Base-by-base conservation (phyloP, 208 protist genomes). In the Crithidia expoeki region DNA sequence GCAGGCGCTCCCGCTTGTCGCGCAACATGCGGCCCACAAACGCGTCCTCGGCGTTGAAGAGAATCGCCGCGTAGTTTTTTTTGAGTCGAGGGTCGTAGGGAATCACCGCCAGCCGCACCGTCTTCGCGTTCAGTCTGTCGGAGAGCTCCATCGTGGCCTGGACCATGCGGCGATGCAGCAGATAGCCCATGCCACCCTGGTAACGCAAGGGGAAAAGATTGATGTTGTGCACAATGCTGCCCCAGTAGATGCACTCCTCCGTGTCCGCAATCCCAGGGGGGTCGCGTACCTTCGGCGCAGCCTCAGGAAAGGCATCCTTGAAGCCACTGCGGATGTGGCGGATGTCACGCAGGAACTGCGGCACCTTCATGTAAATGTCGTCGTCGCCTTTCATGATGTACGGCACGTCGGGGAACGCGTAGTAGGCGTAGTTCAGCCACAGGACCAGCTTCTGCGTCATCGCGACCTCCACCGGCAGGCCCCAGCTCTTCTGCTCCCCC, bases 301-400 rank as follows among this genome's bases (percentile, higher is more conserved):
- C 32, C 32, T 19, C 11, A 6, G 46, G 10, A 53, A 28, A 25
- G 38, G 4, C 38, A 6, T 27, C 57, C 12, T 38, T 10, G 38
- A 23, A 52, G 6, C 58, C 58, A 2, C 9, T 19, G 12, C 42
- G 58, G 12, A 64, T 34, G 42, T 40, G 34, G 33, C 62, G 75
- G 30, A 85, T 42, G 55, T 84, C 83, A 30, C 68, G 50, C 52
- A 88, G 64, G 49, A 76, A 81, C 68, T 88, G 79, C n/a, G n/a
- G n/a, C n/a, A n/a, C n/a, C n/a, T n/a, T n/a, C n/a, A n/a, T n/a
- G n/a, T n/a, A n/a, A n/a, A n/a, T n/a, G n/a, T n/a, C n/a, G n/a
- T n/a, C n/a, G n/a, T n/a, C n/a, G n/a, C n/a, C n/a, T n/a, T n/a
- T n/a, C n/a, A n/a, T n/a, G n/a, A n/a, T n/a, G 69, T 76, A 89